Percentiles rank a stretch among this genome's conserved stretches.
These are phyloP conservation scores for Diaporthe sp. DNA, from an alignment of 2,329 filamentous ascomycete species.

Conservation along the genomic window DNA sequence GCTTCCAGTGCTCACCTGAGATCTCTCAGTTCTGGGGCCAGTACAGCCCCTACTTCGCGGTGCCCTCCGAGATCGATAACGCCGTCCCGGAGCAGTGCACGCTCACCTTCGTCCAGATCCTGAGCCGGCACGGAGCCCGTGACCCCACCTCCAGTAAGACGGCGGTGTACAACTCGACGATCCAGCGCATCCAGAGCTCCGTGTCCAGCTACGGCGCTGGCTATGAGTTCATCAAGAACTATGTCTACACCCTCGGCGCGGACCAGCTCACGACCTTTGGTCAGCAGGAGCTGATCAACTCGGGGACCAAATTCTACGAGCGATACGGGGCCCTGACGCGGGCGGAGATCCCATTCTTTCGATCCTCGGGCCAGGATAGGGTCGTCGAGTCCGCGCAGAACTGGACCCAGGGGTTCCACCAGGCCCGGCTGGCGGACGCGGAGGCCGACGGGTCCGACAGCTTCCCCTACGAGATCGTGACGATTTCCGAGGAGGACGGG, in stretches of 20 bases:
- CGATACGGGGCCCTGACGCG: slow-evolving; percentile 77
- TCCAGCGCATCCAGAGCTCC: slow-evolving; percentile 74
- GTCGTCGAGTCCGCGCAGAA: slow-evolving; percentile 74
- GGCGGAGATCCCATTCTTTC: slow-evolving; percentile 65
- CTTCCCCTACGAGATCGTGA: slow-evolving; percentile 69
- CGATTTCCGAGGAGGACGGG: slow-evolving; percentile 75
- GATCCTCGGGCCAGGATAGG: slow-evolving; percentile 56
- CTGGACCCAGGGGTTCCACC: slow-evolving; percentile 82
- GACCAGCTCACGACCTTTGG: slow-evolving; percentile 74
- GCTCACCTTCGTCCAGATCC: slow-evolving; percentile 83
- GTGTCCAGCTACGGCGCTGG: slow-evolving; percentile 70
- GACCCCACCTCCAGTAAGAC: slow-evolving; percentile 82
- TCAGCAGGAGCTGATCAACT: slow-evolving; percentile 78
- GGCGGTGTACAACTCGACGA: slow-evolving; percentile 70
- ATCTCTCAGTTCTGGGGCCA: slow-evolving; percentile 84
- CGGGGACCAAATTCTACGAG: slow-evolving; percentile 80
- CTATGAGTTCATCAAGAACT: slow-evolving; percentile 79
- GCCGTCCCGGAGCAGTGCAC: slow-evolving; percentile 76
- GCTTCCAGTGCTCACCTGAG: slow-evolving; percentile 73
- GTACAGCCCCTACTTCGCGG: slow-evolving; percentile 87
- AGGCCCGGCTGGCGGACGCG: slow-evolving; percentile 59
- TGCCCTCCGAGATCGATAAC: slow-evolving; percentile 74
- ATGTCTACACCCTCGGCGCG: slow-evolving; percentile 73
- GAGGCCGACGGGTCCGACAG: slow-evolving; percentile 54
- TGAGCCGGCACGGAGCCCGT: slow-evolving; percentile 88